phyloP scores from a whole-genome alignment of 1,284 basidiomycete species.

The Ganoderma sinense region DNA sequence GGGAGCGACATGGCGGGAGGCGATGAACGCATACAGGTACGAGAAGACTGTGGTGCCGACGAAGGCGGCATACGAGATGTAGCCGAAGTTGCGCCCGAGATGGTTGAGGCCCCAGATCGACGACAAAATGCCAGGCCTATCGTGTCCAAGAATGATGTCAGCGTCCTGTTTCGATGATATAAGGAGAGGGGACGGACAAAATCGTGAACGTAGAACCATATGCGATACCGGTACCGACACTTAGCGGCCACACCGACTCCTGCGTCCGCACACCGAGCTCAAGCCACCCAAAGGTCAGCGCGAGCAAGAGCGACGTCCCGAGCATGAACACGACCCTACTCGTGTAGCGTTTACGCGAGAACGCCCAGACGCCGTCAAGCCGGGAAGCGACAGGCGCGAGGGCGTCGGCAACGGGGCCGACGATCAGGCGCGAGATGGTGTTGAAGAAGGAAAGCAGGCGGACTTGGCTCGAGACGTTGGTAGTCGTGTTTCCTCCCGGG shows the following conservation, averaged over 20 bases:
- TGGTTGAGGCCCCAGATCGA: conserved; percentile 74
- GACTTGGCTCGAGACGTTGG: conserved; percentile 61
- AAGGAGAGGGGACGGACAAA: conserved; percentile 57
- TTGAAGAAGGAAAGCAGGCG: conserved; percentile 73
- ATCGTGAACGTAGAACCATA: conserved; percentile 77
- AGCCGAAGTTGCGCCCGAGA: conserved; percentile 77
- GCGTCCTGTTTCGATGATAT: not conserved
- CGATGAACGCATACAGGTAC: conserved; percentile 75
- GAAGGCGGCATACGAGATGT: conserved; percentile 77
- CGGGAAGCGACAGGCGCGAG: conserved; percentile 63
- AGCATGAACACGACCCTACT: conserved; percentile 69
- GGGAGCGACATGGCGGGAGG: conserved; percentile 52
- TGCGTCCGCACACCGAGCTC: conserved; percentile 54
- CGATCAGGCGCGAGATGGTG: conserved; percentile 72
- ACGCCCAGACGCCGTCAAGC: conserved; percentile 45
- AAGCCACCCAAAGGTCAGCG: conserved; percentile 61
- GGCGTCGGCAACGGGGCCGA: conserved; percentile 74
- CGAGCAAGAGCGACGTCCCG: conserved; percentile 54
- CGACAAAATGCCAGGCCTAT: conserved; percentile 72
- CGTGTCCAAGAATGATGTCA: conserved; percentile 1
- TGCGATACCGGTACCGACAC: conserved; percentile 67
- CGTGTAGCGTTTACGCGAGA: conserved; percentile 57
- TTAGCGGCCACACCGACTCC: conserved; percentile 65
- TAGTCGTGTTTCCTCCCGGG: conserved; percentile 21
- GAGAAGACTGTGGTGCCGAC: conserved; percentile 77